Evolutionary conservation across 2,329 filamentous ascomycete genomes (phyloP).

Genomic region (Davidsoniella virescens): DNA sequence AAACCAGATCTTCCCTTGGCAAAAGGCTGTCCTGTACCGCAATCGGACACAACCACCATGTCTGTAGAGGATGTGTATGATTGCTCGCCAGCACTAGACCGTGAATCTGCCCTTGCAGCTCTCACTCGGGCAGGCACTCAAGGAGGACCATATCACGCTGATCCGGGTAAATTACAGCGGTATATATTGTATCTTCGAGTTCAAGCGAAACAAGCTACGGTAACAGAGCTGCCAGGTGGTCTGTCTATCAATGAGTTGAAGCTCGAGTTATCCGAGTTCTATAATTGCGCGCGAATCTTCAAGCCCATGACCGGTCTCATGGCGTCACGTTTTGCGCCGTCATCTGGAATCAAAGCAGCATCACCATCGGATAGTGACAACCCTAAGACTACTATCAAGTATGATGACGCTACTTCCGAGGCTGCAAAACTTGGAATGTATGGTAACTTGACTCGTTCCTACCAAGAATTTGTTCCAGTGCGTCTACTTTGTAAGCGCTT

Average conservation of each 20-base stretch:
- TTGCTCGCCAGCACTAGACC: slow-evolving; percentile 42
- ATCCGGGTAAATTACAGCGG: slow-evolving; percentile 60
- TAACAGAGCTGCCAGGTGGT: slow-evolving; percentile 19
- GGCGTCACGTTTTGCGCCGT: slow-evolving; percentile 80
- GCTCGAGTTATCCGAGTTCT: slow-evolving; percentile 64
- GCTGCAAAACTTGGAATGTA: slow-evolving; percentile 89
- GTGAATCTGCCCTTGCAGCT: slow-evolving; percentile 50
- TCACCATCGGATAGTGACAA: slow-evolving; percentile 15
- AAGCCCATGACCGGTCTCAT: slow-evolving; percentile 83
- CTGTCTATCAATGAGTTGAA: slow-evolving; percentile 48
- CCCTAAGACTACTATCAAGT: slow-evolving; percentile 19
- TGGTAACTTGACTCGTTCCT: slow-evolving; percentile 65
- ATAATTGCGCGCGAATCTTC: slow-evolving; percentile 53
- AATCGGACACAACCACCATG: slow-evolving; percentile 40
- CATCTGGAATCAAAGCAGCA: slow-evolving; percentile 22
- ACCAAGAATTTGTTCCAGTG: slow-evolving; percentile 59
- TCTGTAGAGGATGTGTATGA: slow-evolving; percentile 43
- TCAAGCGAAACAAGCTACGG: slow-evolving; percentile 18
- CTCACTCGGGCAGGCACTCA: slow-evolving; percentile 47
- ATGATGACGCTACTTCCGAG: slow-evolving; percentile 57
- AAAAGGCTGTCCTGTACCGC: slow-evolving; percentile 47
- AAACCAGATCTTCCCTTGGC: slow-evolving; percentile 63
- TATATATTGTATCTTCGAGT: slow-evolving; percentile 67
- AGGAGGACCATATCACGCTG: slow-evolving; percentile 68
- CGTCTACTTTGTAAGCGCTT: slow-evolving; percentile 88